A percentile compares a stretch with the other conserved stretches of the same genome.
Conservation (phyloP, 2,329 filamentous ascomycete species). For the Aureobasidium uvarum region DNA sequence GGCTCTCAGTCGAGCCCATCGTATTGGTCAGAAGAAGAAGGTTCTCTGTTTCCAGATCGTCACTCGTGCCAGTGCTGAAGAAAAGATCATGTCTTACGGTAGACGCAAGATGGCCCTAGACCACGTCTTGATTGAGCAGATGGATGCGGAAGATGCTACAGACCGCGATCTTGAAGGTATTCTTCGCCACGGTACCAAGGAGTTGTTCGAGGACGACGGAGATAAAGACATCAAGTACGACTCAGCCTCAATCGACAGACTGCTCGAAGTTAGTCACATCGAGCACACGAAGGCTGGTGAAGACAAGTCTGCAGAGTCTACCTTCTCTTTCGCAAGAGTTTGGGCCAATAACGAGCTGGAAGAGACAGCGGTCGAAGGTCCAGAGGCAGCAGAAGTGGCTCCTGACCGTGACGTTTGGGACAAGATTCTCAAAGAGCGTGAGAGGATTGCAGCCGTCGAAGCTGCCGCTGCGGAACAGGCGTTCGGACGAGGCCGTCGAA, state of each 20-base stretch:
- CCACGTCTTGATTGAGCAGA: conserved; percentile 87
- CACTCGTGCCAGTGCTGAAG: conserved; percentile 83
- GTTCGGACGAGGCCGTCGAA: conserved; percentile 81
- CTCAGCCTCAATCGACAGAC: conserved; percentile 73
- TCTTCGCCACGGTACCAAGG: conserved; percentile 79
- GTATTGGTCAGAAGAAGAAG: conserved; percentile 94
- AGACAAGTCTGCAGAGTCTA: conserved; percentile 67
- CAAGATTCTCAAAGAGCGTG: conserved; percentile 78
- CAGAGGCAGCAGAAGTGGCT: conserved; percentile 48
- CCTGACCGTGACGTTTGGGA: conserved; percentile 79
- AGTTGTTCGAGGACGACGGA: conserved; percentile 76
- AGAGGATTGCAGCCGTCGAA: conserved; percentile 72
- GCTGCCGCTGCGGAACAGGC: conserved; percentile 66
- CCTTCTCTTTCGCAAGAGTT: conserved; percentile 86
- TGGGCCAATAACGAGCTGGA: conserved; percentile 82
- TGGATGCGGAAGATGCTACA: conserved; percentile 79
- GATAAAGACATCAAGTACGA: conserved; percentile 79
- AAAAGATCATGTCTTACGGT: conserved; percentile 94
- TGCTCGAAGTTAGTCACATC: conserved; percentile 81
- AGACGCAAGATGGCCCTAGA: conserved; percentile 95
- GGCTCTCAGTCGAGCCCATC: conserved; percentile 87
- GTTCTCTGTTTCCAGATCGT: conserved; percentile 94
- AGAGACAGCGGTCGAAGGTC: conserved; percentile 58
- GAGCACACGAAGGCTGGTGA: conserved; percentile 67
- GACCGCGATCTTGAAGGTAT: conserved; percentile 82